Evolutionary conservation across 495 filamentous ascomycete genomes (phyloP).

Genomic region (Penicillium nucicola): DNA sequence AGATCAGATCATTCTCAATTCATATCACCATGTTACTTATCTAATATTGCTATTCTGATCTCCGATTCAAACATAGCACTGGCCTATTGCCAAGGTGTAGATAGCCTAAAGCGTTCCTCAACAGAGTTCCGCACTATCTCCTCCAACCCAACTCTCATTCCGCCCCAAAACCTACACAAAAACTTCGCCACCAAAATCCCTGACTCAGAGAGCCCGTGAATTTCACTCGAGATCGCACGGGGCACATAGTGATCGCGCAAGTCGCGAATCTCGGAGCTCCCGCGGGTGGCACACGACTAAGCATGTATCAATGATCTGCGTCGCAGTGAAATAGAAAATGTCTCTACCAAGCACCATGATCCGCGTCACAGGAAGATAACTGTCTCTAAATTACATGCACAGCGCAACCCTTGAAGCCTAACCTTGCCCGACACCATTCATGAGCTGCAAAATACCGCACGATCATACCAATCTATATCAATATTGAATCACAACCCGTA

Average conservation of each 20-base stretch:
- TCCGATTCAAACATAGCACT: too few relatives aligned
- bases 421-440: not conserved
- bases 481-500: not conserved
- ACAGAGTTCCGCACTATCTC: not conserved
- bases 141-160: not conserved
- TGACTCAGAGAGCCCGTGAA: not conserved
- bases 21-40: too few relatives aligned
- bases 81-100: too few relatives aligned
- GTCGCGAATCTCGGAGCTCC: too few relatives aligned
- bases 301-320: not conserved
- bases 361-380: not conserved
- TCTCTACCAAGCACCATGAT: not conserved
- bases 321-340: not conserved
- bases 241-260: not conserved
- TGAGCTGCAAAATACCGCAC: not conserved
- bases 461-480: not conserved
- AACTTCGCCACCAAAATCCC: not conserved
- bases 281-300: not conserved
- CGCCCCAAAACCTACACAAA: not conserved
- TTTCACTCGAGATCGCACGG: not conserved
- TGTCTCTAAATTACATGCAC: not conserved
- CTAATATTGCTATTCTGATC: too few relatives aligned
- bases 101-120: too few relatives aligned
- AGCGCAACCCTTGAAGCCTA: not conserved
- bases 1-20: too few relatives aligned